A percentile compares a stretch with the other conserved stretches of the same genome.
Evolutionary conservation across 176 grass and related monocot species (phyloP).

Genomic region (Juncus inflexus): DNA sequence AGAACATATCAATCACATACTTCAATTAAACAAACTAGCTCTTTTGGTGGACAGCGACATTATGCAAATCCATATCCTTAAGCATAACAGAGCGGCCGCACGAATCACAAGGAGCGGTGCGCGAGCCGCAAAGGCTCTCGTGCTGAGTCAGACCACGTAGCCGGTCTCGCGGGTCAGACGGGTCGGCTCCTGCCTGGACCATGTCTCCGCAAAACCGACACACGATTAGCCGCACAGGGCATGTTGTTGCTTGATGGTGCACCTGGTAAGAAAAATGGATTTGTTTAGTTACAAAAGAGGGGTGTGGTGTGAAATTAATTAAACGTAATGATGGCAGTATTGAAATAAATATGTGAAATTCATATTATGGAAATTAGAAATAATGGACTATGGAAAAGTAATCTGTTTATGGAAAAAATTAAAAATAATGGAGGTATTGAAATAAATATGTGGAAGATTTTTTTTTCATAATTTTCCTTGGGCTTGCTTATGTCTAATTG

Average conservation of each 20-base stretch:
- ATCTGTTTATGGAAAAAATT: too few species aligned
- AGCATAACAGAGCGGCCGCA: conserved; percentile 88
- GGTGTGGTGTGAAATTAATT: neutral
- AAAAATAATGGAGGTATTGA: too few species aligned
- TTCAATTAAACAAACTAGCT: conserved; percentile 32
- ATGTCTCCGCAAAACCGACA: conserved; percentile 89
- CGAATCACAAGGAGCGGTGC: conserved; percentile 87
- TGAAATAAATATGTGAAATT: neutral
- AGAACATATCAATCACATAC: too few species aligned
- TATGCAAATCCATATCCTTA: conserved; percentile 96
- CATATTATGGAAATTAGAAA: neutral
- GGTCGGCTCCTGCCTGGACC: conserved; percentile 64
- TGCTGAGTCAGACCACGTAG: conserved; percentile 72
- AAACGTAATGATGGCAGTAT: neutral
- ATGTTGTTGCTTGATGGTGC: conserved; percentile 64
- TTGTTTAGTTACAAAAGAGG: neutral
- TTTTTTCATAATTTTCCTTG: too few species aligned
- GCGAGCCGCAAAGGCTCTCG: conserved; percentile 89
- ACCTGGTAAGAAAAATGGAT: conserved; percentile 42
- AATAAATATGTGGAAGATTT: too few species aligned
- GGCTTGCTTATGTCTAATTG: too few species aligned
- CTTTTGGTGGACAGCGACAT: conserved; percentile 83
- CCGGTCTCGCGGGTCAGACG: conserved; percentile 54
- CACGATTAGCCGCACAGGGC: conserved; percentile 65
- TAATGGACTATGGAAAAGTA: neutral